Conservation (phyloP, 169 alveolate species). For the Plasmodium ovale region DNA sequence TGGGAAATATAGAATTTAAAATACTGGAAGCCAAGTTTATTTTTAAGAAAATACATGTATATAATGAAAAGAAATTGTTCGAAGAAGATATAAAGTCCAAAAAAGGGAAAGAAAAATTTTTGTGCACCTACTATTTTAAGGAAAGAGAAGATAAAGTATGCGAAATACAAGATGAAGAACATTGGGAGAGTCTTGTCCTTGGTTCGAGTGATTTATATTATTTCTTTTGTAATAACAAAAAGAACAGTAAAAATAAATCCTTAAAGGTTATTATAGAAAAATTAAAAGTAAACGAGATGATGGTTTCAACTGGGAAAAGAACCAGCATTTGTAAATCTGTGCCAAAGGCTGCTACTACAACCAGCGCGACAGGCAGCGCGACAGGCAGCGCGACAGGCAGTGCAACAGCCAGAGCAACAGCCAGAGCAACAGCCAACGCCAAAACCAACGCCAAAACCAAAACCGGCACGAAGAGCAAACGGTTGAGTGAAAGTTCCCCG, state of each 20-base stretch:
- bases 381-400: background rate
- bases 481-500: too few species aligned
- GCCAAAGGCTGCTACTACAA: background rate
- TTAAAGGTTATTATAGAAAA: slow-evolving; percentile 33
- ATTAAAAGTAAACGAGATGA: slow-evolving; percentile 15
- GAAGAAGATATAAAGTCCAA: slow-evolving; percentile 12
- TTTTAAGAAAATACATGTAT: slow-evolving; percentile 30
- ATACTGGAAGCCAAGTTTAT: slow-evolving; percentile 48
- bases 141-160: slow-evolving; percentile 47
- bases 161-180: slow-evolving; percentile 32
- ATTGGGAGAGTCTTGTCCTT: slow-evolving; percentile 46
- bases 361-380: background rate
- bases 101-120: slow-evolving; percentile 42
- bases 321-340: too few species aligned
- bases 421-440: background rate
- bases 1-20: slow-evolving; percentile 49
- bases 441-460: background rate
- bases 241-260: slow-evolving; percentile 37
- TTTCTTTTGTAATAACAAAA: slow-evolving; percentile 27
- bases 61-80: slow-evolving; percentile 26
- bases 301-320: background rate
- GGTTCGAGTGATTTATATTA: slow-evolving; percentile 70
- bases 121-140: slow-evolving; percentile 41
- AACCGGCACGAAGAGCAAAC: too few species aligned
- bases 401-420: slow-evolving; percentile 1